Evolutionary conservation across 2,329 filamentous ascomycete genomes (phyloP).

Genomic region (Raffaelea arxii): DNA sequence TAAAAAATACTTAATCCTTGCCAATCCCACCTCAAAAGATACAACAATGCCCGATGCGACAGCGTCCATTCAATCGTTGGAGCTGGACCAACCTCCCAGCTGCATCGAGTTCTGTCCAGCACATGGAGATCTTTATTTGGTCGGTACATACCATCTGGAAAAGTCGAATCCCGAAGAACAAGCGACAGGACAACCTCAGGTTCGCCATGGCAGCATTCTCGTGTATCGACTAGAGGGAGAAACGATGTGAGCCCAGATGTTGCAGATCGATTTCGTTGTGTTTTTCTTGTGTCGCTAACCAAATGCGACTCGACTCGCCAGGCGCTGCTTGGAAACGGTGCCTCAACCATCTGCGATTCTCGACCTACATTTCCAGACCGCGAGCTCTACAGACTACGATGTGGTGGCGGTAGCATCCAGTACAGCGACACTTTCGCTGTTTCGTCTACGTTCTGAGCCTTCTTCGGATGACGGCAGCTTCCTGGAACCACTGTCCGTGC

Average conservation of each 20-base stretch:
- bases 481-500: constrained; percentile 31
- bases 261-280: not conserved
- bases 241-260: constrained; percentile 41
- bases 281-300: constrained; percentile 2
- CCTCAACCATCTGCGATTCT: constrained; percentile 64
- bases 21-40: no score
- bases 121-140: constrained; percentile 56
- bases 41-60: no score
- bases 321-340: constrained; percentile 39
- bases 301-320: not conserved
- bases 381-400: constrained; percentile 28
- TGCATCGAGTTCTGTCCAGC: constrained; percentile 66
- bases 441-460: constrained; percentile 42
- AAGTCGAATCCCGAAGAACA: constrained; percentile 22
- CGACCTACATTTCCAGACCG: constrained; percentile 71
- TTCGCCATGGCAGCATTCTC: constrained; percentile 63
- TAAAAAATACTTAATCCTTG: no score
- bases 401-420: constrained; percentile 70
- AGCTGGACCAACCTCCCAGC: constrained; percentile 60
- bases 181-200: constrained; percentile 36
- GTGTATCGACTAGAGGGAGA: constrained; percentile 48
- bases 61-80: constrained; percentile 30
- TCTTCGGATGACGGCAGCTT: constrained; percentile 17
- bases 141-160: constrained; percentile 78
- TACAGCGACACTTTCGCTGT: constrained; percentile 60